A percentile compares a stretch with the other conserved stretches of the same genome.
Conservation (phyloP, 1,139 yeast species). For the Geotrichum phurueaensis region DNA sequence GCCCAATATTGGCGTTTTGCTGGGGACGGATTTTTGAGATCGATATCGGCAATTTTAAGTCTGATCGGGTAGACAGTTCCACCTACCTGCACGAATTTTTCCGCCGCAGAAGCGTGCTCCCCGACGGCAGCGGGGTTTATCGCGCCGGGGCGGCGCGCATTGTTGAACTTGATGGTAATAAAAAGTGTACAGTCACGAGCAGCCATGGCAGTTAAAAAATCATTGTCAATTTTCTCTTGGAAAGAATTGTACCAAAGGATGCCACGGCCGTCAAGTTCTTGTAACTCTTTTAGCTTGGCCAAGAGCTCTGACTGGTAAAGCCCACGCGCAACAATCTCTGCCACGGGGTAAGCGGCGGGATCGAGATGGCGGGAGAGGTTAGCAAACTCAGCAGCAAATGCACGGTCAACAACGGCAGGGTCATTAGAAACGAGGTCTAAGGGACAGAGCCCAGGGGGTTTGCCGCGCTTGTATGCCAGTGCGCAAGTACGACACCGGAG, state of each 20-base stretch:
- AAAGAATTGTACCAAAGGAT: slow-evolving; percentile 20
- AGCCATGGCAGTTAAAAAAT: slow-evolving; percentile 36
- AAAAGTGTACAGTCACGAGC: slow-evolving; percentile 38
- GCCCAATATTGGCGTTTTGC: slow-evolving; percentile 34
- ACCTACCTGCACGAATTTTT: slow-evolving; percentile 1
- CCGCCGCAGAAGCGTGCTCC: slow-evolving; percentile 1
- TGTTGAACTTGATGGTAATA: slow-evolving; percentile 7
- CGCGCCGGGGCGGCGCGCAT: neutral
- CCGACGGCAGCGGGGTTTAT: too few relatives aligned
- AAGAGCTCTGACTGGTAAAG: slow-evolving; percentile 19
- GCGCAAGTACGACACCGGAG: slow-evolving; percentile 44
- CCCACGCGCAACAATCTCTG: slow-evolving; percentile 9
- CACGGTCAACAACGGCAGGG: slow-evolving; percentile 15
- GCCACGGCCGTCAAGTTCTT: slow-evolving; percentile 28
- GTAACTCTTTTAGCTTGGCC: slow-evolving; percentile 25
- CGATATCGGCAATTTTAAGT: slow-evolving; percentile 35
- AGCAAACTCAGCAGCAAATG: slow-evolving; percentile 14
- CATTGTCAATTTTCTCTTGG: slow-evolving; percentile 21
- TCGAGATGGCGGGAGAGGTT: slow-evolving; percentile 1
- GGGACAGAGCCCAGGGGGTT: slow-evolving; percentile 34
- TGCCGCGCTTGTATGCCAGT: slow-evolving; percentile 31
- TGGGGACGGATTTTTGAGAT: slow-evolving; percentile 29
- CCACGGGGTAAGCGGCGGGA: slow-evolving; percentile 15
- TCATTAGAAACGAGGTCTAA: slow-evolving; percentile 30
- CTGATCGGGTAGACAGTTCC: slow-evolving; percentile 14